A percentile compares a stretch with the other conserved stretches of the same genome.
phyloP scores from a whole-genome alignment of 2,329 filamentous ascomycete genomes.

The Scopulariopsis brevicaulis region DNA sequence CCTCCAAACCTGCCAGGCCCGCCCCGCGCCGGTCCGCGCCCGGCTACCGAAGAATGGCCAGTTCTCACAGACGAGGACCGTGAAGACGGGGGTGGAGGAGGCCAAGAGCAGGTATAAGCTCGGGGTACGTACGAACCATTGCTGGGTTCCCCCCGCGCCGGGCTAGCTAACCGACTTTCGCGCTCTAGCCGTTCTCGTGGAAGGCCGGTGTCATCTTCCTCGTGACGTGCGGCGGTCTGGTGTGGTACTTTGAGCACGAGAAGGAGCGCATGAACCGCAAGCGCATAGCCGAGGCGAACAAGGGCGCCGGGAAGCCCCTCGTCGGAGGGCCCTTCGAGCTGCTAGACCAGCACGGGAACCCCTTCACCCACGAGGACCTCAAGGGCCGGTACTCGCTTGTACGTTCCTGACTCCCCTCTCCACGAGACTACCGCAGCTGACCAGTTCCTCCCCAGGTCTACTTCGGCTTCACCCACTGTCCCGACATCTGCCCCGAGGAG shows the following conservation, averaged over 20 bases:
- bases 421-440: background rate
- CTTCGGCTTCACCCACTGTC: constrained; percentile 97
- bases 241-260: constrained; percentile 87
- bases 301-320: constrained; percentile 85
- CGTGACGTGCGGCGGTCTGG: constrained; percentile 61
- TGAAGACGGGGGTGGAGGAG: constrained; percentile 43
- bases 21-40: constrained; percentile 12
- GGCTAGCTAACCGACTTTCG: constrained; percentile 6
- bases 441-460: constrained; percentile 53
- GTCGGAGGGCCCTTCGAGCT: constrained; percentile 82
- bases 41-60: background rate
- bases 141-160: background rate
- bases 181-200: constrained; percentile 74
- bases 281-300: constrained; percentile 80
- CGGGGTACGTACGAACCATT: constrained; percentile 28
- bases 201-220: constrained; percentile 83
- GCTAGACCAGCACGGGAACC: constrained; percentile 68
- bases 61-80: constrained; percentile 14
- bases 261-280: constrained; percentile 85
- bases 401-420: constrained; percentile 17
- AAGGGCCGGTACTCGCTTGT: constrained; percentile 78
- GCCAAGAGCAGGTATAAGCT: constrained; percentile 45
- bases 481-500: constrained; percentile 97
- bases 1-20: constrained; percentile 3
- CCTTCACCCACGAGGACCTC: constrained; percentile 69